Conservation (phyloP, 192 early-diverging fungal genomes). For the Spinellus fusiger region DNA sequence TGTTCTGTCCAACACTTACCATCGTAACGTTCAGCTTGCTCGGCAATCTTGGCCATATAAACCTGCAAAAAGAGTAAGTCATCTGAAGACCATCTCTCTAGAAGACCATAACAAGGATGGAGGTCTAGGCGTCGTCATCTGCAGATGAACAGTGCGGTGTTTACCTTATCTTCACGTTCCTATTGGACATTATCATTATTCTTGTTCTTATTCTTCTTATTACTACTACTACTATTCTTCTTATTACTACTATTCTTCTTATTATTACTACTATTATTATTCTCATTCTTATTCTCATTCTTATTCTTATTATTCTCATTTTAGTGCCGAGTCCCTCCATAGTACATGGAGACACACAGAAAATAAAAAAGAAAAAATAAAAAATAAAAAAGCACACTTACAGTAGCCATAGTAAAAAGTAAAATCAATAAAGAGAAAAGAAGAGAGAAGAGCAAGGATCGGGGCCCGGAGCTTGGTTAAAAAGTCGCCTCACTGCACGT, state of each 20-base stretch:
- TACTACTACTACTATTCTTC: neutral
- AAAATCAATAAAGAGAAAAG: neutral
- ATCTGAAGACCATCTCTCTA: too few relatives aligned
- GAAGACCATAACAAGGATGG: too few relatives aligned
- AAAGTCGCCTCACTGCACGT: neutral
- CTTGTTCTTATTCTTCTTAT: neutral
- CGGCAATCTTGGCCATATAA: conserved; percentile 98
- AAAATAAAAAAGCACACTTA: too few relatives aligned
- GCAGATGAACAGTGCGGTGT: neutral
- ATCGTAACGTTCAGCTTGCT: conserved; percentile 98
- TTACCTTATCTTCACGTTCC: conserved; percentile 39
- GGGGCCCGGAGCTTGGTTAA: neutral
- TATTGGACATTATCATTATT: neutral
- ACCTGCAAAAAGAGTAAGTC: conserved; percentile 36
- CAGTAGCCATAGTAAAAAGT: too few relatives aligned
- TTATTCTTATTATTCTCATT: too few relatives aligned
- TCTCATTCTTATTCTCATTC: too few relatives aligned
- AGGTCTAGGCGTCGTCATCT: too few relatives aligned
- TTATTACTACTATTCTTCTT: neutral
- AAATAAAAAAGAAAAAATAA: too few relatives aligned
- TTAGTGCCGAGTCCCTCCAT: too few relatives aligned
- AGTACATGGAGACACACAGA: too few relatives aligned
- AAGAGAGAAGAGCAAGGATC: neutral
- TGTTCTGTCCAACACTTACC: conserved; percentile 46
- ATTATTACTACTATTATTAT: too few relatives aligned